Percentiles rank a stretch among this genome's conserved stretches.
Conservation (phyloP, 306 rosid genomes). For the Potentilla sterilis region DNA sequence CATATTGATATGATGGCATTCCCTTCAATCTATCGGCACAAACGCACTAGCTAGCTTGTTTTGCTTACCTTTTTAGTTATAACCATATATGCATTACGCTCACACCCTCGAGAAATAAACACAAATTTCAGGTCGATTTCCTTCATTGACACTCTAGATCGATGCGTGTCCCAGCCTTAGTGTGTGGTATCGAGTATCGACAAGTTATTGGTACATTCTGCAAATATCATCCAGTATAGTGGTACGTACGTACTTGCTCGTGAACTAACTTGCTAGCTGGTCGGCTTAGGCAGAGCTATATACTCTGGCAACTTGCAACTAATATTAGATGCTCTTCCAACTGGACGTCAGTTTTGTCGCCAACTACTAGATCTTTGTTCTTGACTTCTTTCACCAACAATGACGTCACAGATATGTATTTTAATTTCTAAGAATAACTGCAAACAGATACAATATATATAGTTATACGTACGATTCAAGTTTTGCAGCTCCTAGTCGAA, state of each 20-base stretch:
- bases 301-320: background rate
- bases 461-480: background rate
- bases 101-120: too few species aligned
- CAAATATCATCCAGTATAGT: background rate
- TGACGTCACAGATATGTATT: slow-evolving; percentile 5
- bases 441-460: background rate
- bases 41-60: too few species aligned
- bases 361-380: slow-evolving; percentile 29
- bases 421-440: background rate
- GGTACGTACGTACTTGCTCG: background rate
- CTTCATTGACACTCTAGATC: too few species aligned
- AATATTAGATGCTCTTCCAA: background rate
- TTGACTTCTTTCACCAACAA: slow-evolving; percentile 15
- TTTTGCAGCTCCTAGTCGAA: background rate
- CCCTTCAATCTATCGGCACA: too few species aligned
- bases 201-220: background rate
- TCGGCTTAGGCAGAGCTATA: background rate
- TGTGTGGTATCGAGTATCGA: too few species aligned
- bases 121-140: too few species aligned
- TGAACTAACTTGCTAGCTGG: background rate
- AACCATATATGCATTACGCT: too few species aligned
- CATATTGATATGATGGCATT: too few species aligned
- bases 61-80: too few species aligned
- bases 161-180: too few species aligned
- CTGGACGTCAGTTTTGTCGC: slow-evolving; percentile 24